These are phyloP conservation scores for Talaromyces stipitatus DNA, from an alignment of 495 filamentous ascomycete species.

Conservation along the genomic window DNA sequence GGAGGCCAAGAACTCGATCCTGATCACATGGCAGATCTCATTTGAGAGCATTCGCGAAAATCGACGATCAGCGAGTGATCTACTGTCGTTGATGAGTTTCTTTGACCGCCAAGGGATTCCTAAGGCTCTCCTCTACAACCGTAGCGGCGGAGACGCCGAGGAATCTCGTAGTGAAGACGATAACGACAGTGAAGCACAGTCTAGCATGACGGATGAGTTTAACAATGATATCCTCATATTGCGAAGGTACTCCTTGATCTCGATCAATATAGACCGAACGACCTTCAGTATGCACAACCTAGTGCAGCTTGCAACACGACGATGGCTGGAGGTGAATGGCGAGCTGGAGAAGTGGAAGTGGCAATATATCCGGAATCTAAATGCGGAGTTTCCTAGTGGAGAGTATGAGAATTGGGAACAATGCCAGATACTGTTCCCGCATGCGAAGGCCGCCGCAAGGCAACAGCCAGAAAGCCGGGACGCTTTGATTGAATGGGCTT, in stretches of 20 bases:
- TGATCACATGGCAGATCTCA: constrained; percentile 1
- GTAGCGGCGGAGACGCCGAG: not conserved
- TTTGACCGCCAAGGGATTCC: constrained; percentile 35
- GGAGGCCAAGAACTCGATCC: constrained; percentile 12
- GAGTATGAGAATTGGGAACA: constrained; percentile 21
- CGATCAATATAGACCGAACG: constrained; percentile 3
- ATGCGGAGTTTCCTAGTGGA: constrained; percentile 29
- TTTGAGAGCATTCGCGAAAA: not conserved
- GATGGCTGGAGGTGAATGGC: constrained; percentile 18
- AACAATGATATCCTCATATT: constrained; percentile 34
- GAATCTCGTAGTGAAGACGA: not conserved
- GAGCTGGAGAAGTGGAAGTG: constrained; percentile 31
- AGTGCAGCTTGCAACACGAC: constrained; percentile 13
- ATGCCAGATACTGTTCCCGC: constrained; percentile 18
- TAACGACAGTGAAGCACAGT: not conserved
- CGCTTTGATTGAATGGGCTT: constrained; percentile 11
- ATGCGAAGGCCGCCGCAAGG: constrained; percentile 11
- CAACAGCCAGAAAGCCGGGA: constrained; percentile 6
- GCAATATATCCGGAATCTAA: constrained; percentile 27
- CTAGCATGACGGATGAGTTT: constrained; percentile 18
- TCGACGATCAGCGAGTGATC: constrained; percentile 14
- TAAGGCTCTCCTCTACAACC: constrained; percentile 17
- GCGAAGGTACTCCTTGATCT: constrained; percentile 32
- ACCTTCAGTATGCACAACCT: constrained; percentile 15
- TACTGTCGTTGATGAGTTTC: constrained; percentile 35